Evolutionary conservation across 2,329 filamentous ascomycete species (phyloP), one percentile per base, ranked within the genome.

Genomic region (Triangularia verruculosa): DNA sequence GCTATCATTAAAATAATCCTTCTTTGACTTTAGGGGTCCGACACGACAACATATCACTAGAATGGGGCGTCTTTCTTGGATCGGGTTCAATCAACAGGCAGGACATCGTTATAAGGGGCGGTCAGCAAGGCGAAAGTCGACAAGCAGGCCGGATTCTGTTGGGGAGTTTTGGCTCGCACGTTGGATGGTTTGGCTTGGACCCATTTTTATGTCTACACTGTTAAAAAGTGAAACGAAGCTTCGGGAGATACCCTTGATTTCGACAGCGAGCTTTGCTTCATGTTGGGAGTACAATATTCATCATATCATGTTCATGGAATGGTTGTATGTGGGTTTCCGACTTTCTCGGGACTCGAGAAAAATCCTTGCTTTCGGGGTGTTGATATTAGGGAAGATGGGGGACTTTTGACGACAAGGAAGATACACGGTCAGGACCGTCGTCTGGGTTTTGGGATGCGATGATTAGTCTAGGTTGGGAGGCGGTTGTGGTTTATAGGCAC

Each of bases 231-330:
- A 20, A 32, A 57, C 9, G 27, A 43, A 47, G 57, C 28, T 67
- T 58, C 27, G 63, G 59, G 61, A 62, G 57, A 65, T 67, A 64
- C 59, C 63, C 61, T 63, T 64, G 65, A 61, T 62, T 67, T 61
- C n/a, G 59, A 27, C 61, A 64, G 39, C 52, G 52, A 53, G 27
- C 54, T 59, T 63, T 32, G 56, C 54, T 59, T 60, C 57, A 34
- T 55, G 39, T 61, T 32, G 27, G 54, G 54, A 61, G 54, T 63
- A 56, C 51, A 54, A 54, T 54, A 13, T 54, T 54, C 22, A 54
- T 54, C 51, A 53, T n/a, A n/a, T 24, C 20, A 54, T 24, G 12
- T 61, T 65, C 52, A 61, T 61, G 54, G 56, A 34, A 57, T 64
- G 34, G 53, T 56, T 28, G 59, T 57, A 57, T 59, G 39, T 59